A percentile compares a stretch with the other conserved stretches of the same genome.
These are phyloP conservation scores for Talaromyces liani DNA, from an alignment of 495 filamentous ascomycete species.

Conservation along the genomic window DNA sequence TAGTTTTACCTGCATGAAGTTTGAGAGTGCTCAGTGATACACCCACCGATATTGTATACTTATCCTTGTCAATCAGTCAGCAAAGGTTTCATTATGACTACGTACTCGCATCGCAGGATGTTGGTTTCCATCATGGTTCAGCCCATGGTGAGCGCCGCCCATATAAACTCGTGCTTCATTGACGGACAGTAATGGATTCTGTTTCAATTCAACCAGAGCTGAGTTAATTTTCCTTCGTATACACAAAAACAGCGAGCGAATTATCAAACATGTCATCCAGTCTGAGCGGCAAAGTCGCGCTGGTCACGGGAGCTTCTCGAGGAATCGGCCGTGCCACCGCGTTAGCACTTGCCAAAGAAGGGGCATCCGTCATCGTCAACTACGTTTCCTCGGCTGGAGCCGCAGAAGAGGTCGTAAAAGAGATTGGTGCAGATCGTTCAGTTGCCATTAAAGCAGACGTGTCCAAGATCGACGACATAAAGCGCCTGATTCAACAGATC, in stretches of 20 bases:
- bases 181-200: not conserved
- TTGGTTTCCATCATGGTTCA: not conserved
- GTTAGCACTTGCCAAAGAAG: conserved; percentile 43
- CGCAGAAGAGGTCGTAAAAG: conserved; percentile 46
- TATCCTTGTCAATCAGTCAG: not conserved
- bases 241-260: not conserved
- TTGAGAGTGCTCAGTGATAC: no score
- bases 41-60: no score
- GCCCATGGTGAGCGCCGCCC: not conserved
- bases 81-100: not conserved
- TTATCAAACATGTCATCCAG: not conserved
- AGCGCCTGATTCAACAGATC: conserved; percentile 31
- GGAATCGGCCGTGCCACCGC: conserved; percentile 59
- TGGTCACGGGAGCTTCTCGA: conserved; percentile 60
- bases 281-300: conserved; percentile 43
- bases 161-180: not conserved
- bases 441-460: conserved; percentile 49
- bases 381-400: conserved; percentile 44
- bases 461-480: conserved; percentile 28
- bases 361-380: conserved; percentile 58
- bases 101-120: not conserved
- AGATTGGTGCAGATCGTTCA: conserved; percentile 47
- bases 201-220: not conserved
- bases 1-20: no score
- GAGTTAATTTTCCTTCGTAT: not conserved